Base-by-base conservation (phyloP, 768 basidiomycete genomes). In the Pleurotus djamor region DNA sequence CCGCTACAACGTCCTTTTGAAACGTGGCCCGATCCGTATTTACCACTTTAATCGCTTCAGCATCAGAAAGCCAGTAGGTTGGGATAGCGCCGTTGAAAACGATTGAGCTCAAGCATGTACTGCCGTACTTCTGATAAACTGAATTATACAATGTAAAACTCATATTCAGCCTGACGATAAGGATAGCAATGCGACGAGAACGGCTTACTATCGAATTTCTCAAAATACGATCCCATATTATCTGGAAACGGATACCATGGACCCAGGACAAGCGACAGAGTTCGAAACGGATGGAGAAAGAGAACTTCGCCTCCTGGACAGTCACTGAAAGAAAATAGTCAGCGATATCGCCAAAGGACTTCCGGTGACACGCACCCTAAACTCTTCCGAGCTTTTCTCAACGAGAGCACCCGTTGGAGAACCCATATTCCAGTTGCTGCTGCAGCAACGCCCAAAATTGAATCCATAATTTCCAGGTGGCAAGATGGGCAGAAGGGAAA, bases 51-150 rank as follows among this genome's bases (percentile, higher is more conserved):
- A 81, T 61, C 5, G 77, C 76, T 35, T 81, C 75, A 1, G 74
- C 68, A 50, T 82, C 81, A 12, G 77, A 70, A 13, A 82, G 36
- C 77, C 79, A 83, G 59, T 75, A 74, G 8, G 66, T 66, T 0
- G 68, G 74, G 9, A 64, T 68, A 28, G 71, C 67, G 7, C 63
- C 52, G 63, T 63, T 69, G 45, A 81, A 57, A 1, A 58, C 52
- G 32, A 79, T 68, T 5, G 79, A 74, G 9, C 72, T 71, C 16
- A 79, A 62, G 16, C 67, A 68, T 0, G 80, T 81, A 58, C 71
- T 73, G 32, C 79, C 72, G 43, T 74, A 72, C 54, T 73, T 67
- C 41, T 64, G 63, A 63, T 78, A 79, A n/a, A 67, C 79, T 81
- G 21, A 28, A 28, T 28, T 28, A 28, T 28, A 28, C 21, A 28